phyloP scores from a whole-genome alignment of 345 rosid species.

The Moricandia moricandioides region DNA sequence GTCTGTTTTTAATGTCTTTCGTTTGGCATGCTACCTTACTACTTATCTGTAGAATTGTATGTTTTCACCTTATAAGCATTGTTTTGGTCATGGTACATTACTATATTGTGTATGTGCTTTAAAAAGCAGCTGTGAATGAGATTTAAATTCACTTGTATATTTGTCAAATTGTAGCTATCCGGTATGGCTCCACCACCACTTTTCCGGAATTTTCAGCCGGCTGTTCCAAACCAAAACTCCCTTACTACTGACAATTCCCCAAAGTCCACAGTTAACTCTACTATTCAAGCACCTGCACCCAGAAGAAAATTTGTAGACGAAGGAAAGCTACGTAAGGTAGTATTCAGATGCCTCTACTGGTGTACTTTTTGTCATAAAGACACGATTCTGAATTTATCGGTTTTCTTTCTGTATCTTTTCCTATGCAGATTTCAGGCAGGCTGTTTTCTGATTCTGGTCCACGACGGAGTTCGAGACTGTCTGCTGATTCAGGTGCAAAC shows the following conservation, averaged over 20 bases:
- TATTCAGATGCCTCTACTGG: slow-evolving; percentile 11
- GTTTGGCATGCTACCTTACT: not conserved
- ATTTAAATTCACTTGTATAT: not conserved
- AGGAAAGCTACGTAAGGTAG: slow-evolving; percentile 95
- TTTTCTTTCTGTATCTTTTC: slow-evolving; percentile 6
- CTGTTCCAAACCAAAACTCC: slow-evolving; percentile 55
- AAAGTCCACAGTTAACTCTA: slow-evolving; percentile 71
- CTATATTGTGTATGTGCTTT: slow-evolving; percentile 6
- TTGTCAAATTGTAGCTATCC: slow-evolving; percentile 58
- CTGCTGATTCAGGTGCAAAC: slow-evolving; percentile 65
- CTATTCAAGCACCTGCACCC: slow-evolving; percentile 95
- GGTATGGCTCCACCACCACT: slow-evolving; percentile 90
- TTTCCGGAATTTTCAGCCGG: slow-evolving; percentile 72
- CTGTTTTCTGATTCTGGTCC: slow-evolving; percentile 95
- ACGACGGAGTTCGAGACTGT: slow-evolving; percentile 77
- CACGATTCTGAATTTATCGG: not conserved
- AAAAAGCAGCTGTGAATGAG: slow-evolving; percentile 15
- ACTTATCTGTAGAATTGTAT: not conserved
- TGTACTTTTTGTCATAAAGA: slow-evolving; percentile 4
- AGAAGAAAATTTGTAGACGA: slow-evolving; percentile 97
- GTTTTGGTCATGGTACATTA: slow-evolving; percentile 7
- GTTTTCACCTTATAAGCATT: not conserved
- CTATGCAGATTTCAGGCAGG: slow-evolving; percentile 89
- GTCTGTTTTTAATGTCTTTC: slow-evolving; percentile 8
- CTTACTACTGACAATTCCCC: slow-evolving; percentile 58